Base-by-base conservation (phyloP, 2,329 filamentous ascomycete genomes). In the Talaromyces marneffei region DNA sequence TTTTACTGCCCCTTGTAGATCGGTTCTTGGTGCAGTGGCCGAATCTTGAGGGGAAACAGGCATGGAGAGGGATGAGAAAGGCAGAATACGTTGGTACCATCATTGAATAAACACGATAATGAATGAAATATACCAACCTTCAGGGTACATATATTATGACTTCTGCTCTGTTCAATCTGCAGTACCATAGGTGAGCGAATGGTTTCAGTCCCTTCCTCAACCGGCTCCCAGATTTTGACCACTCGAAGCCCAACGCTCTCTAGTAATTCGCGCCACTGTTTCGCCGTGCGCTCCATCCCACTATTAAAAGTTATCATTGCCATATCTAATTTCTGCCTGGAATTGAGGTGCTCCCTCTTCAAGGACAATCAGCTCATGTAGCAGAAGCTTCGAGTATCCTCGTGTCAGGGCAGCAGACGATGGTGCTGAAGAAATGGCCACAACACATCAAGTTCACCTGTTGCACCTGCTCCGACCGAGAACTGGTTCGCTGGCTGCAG, bases 21-120 rank as follows among this genome's bases (percentile, higher is more conserved):
- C 78, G 87, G 54, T 90, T 95, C 69, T 74, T 95, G 57, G 91
- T 96, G 60, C 92, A 97, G 79, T 94, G 93, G 82, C 81, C 85
- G 62, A 76, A 79, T 60, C 78, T 94, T 44, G 85, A 83, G 1
- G 76, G 75, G 5, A 77, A 72, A 57, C 70, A 65, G 44, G 72
- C 75, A 25, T 77, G 74, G 75, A 69, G 61, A 61, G 72, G 72
- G 6, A 72, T 74, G 67, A 72, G 72, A 61, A 71, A 70, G 67
- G 73, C 74, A 3, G 71, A 77, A 65, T 78, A 74, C 62, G 72
- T 71, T 18, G 76, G 75, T 10, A 69, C 70, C 59, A 68, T 78
- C 50, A 72, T 79, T 42, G 67, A 72, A 40, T 77, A 64, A 27
- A n/a, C 46, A 33, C 20, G 27, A 31, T 33, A 14, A 31, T 31